phyloP scores from a whole-genome alignment of 2,329 filamentous ascomycete genomes.

The Ascochyta koolunga region DNA sequence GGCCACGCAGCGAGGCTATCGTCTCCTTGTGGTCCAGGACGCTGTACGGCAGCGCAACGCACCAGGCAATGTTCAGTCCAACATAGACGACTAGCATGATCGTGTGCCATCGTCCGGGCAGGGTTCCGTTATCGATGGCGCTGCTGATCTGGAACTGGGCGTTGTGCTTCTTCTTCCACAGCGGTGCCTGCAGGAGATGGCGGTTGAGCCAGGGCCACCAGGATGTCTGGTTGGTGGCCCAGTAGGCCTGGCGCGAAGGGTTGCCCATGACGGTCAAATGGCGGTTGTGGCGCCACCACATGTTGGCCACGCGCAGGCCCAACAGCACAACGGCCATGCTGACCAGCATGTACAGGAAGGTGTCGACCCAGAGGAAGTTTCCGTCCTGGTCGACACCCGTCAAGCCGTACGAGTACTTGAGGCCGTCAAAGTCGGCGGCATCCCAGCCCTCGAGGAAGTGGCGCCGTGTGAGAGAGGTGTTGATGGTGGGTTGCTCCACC shows the following conservation, averaged over 20 bases:
- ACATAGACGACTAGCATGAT: conserved; percentile 71
- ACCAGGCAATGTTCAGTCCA: conserved; percentile 78
- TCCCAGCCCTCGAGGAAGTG: conserved; percentile 41
- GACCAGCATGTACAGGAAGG: conserved; percentile 48
- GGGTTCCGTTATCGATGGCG: conserved; percentile 74
- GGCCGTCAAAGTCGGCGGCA: conserved; percentile 34
- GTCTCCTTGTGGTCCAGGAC: conserved; percentile 60
- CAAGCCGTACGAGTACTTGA: conserved; percentile 53
- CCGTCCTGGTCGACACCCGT: conserved; percentile 55
- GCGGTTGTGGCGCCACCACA: conserved; percentile 53
- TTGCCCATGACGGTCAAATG: conserved; percentile 54
- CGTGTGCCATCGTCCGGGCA: conserved; percentile 80
- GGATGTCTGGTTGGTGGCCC: conserved; percentile 52
- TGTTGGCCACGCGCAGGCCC: conserved; percentile 49
- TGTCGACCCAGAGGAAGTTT: conserved; percentile 56
- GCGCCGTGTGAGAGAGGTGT: conserved; percentile 25
- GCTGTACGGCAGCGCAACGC: conserved; percentile 68
- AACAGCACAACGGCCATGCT: conserved; percentile 47
- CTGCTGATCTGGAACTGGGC: conserved; percentile 71
- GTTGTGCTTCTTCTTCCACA: conserved; percentile 78
- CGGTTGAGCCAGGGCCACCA: conserved; percentile 66
- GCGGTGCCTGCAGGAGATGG: conserved; percentile 71
- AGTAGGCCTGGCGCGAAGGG: conserved; percentile 51
- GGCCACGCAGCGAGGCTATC: conserved; percentile 81
- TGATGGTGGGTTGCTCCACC: conserved; percentile 11